Base-by-base conservation (phyloP, 768 basidiomycete genomes). In the Infundibulicybe gibba region DNA sequence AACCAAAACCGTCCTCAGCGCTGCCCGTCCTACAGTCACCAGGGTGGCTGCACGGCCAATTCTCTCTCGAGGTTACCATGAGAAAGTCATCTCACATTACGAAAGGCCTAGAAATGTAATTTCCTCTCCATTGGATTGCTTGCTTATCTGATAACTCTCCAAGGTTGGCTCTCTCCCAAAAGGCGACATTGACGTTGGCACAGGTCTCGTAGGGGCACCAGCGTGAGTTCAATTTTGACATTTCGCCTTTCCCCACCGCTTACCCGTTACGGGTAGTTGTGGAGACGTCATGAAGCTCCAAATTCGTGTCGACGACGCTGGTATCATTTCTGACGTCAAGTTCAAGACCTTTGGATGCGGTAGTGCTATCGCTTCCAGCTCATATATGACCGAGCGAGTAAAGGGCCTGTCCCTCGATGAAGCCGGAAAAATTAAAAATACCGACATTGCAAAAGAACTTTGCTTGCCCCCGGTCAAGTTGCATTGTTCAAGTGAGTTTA, bases 311-410 rank as follows among this genome's bases (percentile, higher is more conserved):
- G 85, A 95, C 65, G 94, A 95, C 49, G 76, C 89, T 32, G 93
- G 94, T 32, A 80, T 97, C 67, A 99, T 99, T 61, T 89, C 87
- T 41, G 97, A 99, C 63, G 97, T 97, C 69, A 97, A 95, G 71
- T 98, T 98, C 78, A 99, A 98, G 76, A 98, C 97, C 0, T 98
- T 99, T 66, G 95, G 97, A 2, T 98, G 97, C 65, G 97, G 97
- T 44, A 94, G 92, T 54, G 94, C 94, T 56, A 99, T 99, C 50
- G 97, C 97, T 1, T 95, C 93, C 1, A 94, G 91, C 60, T 94
- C 91, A 6, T 99, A 95, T 65, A 94, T 98, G 90, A 99, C 97
- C 14, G 95, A 99, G 71, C 88, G 94, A 43, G 95, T 99, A 50
- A 95, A 85, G 70, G 97, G 97, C 19, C 77, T 98, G 51, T 85